A percentile compares a stretch with the other conserved stretches of the same genome.
These are phyloP conservation scores for Dactylellina haptotyla DNA, from an alignment of 2,329 filamentous ascomycete genomes.

Conservation along the genomic window DNA sequence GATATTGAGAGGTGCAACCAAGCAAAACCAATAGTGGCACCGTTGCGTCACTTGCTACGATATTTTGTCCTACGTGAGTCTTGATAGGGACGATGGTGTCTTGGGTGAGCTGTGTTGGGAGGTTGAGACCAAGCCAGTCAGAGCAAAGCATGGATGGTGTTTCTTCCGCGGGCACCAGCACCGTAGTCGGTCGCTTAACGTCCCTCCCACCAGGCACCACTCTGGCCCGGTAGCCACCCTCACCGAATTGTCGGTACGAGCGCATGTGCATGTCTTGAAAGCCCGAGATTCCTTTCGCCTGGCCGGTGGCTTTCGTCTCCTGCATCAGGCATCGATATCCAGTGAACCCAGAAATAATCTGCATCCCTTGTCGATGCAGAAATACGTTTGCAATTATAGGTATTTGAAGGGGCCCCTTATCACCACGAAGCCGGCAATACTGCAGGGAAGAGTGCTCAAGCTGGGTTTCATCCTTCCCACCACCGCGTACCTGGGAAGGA, in stretches of 20 bases:
- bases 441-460: conserved; percentile 44
- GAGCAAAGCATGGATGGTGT: conserved; percentile 16
- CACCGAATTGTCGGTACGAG: conserved; percentile 34
- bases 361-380: conserved; percentile 21
- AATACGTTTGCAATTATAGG: conserved; percentile 18
- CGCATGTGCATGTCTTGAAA: conserved; percentile 35
- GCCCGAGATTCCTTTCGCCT: conserved; percentile 22
- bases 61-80: conserved; percentile 19
- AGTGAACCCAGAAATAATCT: conserved; percentile 38
- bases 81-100: neutral
- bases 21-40: conserved; percentile 15
- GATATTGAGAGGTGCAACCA: conserved; percentile 18
- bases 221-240: neutral
- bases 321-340: conserved; percentile 25
- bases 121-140: neutral
- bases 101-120: conserved; percentile 8
- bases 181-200: conserved; percentile 26
- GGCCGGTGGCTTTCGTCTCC: conserved; percentile 48
- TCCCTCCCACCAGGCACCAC: neutral
- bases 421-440: conserved; percentile 34
- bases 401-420: conserved; percentile 47
- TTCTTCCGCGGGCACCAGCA: neutral
- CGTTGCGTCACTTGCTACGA: conserved; percentile 46
- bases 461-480: conserved; percentile 52
- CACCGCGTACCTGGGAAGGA: conserved; percentile 45